phyloP scores from a whole-genome alignment of 495 filamentous ascomycete genomes.

The Trichocladium antarcticum region DNA sequence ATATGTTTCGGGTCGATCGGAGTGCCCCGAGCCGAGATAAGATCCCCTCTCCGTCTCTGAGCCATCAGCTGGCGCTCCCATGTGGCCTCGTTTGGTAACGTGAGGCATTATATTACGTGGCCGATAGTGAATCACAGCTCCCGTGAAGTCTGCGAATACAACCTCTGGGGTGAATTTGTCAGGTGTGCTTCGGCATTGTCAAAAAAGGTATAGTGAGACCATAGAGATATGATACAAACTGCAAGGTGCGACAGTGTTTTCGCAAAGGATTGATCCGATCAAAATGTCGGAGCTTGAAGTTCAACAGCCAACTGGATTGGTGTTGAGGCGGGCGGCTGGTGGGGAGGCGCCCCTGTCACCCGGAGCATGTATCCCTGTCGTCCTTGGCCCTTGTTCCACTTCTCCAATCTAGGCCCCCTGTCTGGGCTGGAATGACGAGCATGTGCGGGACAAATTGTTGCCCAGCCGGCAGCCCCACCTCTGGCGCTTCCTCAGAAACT shows the following conservation, averaged over 20 bases:
- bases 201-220: too few species aligned
- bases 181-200: not conserved
- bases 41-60: not conserved
- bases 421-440: constrained; percentile 14
- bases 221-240: not conserved
- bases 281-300: too few species aligned
- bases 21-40: not conserved
- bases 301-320: not conserved
- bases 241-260: not conserved
- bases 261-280: not conserved
- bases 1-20: too few species aligned
- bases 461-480: constrained; percentile 9
- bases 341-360: not conserved
- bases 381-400: not conserved
- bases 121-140: not conserved
- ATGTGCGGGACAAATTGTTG: constrained; percentile 7
- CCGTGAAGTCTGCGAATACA: too few species aligned
- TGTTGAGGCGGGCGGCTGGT: not conserved
- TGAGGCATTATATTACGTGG: constrained; percentile 21
- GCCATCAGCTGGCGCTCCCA: constrained; percentile 18
- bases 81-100: constrained; percentile 13
- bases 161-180: too few species aligned
- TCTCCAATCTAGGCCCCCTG: not conserved
- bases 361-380: constrained; percentile 2
- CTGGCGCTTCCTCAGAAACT: constrained; percentile 8